Evolutionary conservation across 176 grass and related monocot species (phyloP).

Genomic region (Ensete glaucum): DNA sequence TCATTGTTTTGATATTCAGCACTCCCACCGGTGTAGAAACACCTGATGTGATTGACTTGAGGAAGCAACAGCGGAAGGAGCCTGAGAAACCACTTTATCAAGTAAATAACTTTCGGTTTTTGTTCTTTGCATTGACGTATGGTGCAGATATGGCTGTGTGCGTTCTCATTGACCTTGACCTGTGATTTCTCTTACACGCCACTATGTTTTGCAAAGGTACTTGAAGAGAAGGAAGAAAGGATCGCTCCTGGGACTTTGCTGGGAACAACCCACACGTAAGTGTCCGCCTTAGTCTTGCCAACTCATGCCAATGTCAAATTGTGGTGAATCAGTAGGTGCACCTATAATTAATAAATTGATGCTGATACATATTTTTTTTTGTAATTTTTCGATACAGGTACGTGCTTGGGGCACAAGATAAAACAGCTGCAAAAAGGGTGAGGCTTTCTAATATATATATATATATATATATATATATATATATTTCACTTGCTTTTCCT

Average conservation of each 20-base stretch:
- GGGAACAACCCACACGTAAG: constrained; percentile 59
- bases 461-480: too few species aligned
- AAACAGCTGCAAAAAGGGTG: constrained; percentile 74
- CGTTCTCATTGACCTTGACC: background rate
- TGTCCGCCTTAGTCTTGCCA: constrained; percentile 6
- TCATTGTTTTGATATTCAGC: constrained; percentile 27
- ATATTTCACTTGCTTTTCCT: background rate
- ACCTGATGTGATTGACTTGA: constrained; percentile 89
- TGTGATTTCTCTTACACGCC: background rate
- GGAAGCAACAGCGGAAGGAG: constrained; percentile 91
- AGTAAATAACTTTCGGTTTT: constrained; percentile 29
- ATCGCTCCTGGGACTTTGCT: constrained; percentile 60
- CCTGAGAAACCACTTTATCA: constrained; percentile 73
- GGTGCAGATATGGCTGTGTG: background rate
- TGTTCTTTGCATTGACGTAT: background rate
- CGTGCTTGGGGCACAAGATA: constrained; percentile 70
- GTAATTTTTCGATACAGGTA: constrained; percentile 41
- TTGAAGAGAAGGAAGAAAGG: constrained; percentile 72
- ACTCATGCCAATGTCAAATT: background rate
- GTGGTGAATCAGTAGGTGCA: background rate
- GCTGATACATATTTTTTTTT: background rate
- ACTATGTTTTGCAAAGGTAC: constrained; percentile 30
- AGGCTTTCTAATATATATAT: background rate
- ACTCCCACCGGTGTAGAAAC: constrained; percentile 97
- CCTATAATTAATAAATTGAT: background rate